Evolutionary conservation across 352 stramenopile genomes (phyloP), one percentile per base, ranked within the genome.

Genomic region (Phytophthora sp.): DNA sequence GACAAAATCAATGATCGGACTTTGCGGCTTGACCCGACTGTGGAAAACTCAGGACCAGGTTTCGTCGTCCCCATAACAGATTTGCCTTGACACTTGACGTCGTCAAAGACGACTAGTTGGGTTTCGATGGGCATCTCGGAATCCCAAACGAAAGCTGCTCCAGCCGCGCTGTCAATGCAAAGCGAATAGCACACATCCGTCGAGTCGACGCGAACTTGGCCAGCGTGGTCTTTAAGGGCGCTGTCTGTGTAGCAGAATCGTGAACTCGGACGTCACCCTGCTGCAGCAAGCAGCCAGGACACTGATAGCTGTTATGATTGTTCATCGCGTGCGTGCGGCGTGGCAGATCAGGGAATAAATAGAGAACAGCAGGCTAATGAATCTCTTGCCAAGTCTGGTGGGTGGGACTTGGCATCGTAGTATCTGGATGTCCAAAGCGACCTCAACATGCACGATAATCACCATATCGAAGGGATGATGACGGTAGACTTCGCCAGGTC

Each of bases 201-300:
- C 9, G 43, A 54, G 35, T 72, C 44, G 37, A 72, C 63, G 23
- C 24, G 30, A 10, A 63, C 37, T 54, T 62, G 50, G 8, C 63
- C 63, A 6, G 67, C 38, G 56, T 55, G 63, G 35, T 63, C 44
- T 35, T 61, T 49, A 44, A 72, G 66, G 13, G 43, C 58, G 49
- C 48, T 66, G 62, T 72, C 62, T 24, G 41, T 72, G 66, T 49
- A 72, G 55, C 26, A 66, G 34, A 0, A 72, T 27, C 15, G 48
- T 63, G 31, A 62, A 63, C 12, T 61, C 30, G 13, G 56, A 31
- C 26, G 18, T 35, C n/a, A 27, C 39, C 4, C 12, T 32, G 23
- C n/a, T 38, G 28, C 24, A 66, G 10, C 11, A 26, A 32, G 43
- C 17, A 18, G 17, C 20, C 23, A 60, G 13, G 32, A 59, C 15